A percentile compares a stretch with the other conserved stretches of the same genome.
phyloP scores from a whole-genome alignment of 768 basidiomycete genomes.

The Suillus spraguei region DNA sequence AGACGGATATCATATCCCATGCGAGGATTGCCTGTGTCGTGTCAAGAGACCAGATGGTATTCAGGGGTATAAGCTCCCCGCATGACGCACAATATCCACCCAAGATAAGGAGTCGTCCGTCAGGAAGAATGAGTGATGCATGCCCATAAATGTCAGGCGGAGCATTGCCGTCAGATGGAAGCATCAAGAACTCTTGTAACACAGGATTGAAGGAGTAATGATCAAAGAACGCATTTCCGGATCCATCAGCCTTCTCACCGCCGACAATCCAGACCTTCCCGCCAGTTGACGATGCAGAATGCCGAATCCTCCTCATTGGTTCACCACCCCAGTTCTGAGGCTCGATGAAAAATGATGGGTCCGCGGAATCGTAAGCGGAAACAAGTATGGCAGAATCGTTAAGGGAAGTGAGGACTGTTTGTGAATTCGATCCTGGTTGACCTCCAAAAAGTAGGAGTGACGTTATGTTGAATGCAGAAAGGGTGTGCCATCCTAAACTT shows the following conservation, averaged over 20 bases:
- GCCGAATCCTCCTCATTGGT: conserved; percentile 77
- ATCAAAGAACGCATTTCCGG: conserved; percentile 60
- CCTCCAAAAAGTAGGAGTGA: conserved; percentile 75
- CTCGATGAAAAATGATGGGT: conserved; percentile 51
- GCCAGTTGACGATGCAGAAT: conserved; percentile 55
- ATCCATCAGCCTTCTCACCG: conserved; percentile 83
- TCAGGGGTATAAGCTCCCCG: conserved; percentile 54
- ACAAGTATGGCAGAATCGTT: conserved; percentile 69
- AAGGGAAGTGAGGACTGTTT: conserved; percentile 47
- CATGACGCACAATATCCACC: conserved; percentile 66
- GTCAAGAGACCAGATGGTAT: conserved; percentile 64
- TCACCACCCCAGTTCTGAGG: conserved; percentile 58
- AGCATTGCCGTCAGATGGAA: conserved; percentile 51
- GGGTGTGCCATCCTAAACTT: conserved; percentile 76
- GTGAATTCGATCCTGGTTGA: conserved; percentile 61
- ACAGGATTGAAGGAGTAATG: conserved; percentile 64
- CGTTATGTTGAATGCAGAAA: conserved; percentile 63
- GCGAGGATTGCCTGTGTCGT: conserved; percentile 44
- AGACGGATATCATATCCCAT: conserved; percentile 53
- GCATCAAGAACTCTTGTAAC: conserved; percentile 49
- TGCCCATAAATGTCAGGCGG: conserved; percentile 79
- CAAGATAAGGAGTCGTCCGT: conserved; percentile 71
- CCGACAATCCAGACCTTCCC: conserved; percentile 74
- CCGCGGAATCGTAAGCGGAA: conserved; percentile 38
- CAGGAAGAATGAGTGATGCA: conserved; percentile 63